Percentiles rank a stretch among this genome's conserved stretches.
These are phyloP conservation scores for Botryotinia globosa DNA, from an alignment of 2,329 filamentous ascomycete species.

Conservation along the genomic window DNA sequence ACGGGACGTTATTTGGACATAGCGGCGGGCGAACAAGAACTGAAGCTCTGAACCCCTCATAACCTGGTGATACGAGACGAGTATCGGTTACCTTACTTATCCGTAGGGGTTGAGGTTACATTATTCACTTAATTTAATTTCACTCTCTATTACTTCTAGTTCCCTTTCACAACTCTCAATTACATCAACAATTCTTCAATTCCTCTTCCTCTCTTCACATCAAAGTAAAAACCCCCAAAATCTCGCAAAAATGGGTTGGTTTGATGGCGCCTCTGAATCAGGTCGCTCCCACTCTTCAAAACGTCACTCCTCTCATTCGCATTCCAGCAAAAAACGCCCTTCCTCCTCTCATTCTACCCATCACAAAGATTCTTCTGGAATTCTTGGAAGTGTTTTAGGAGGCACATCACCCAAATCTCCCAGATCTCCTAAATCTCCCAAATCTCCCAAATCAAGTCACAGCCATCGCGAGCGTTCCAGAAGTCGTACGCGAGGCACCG, in stretches of 20 bases:
- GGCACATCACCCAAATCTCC: conserved; percentile 15
- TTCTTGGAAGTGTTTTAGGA: background rate
- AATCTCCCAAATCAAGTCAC: conserved; percentile 20
- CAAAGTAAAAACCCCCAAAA: background rate
- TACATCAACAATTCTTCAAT: background rate
- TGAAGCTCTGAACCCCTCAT: conserved; percentile 10
- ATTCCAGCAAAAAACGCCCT: conserved; percentile 28
- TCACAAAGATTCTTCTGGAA: conserved; percentile 15
- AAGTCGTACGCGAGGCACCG: conserved; percentile 39
- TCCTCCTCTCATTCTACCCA: conserved; percentile 22
- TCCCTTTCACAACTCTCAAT: background rate
- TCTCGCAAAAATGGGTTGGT: conserved; percentile 44
- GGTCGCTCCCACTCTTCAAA: conserved; percentile 32
- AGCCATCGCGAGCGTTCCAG: conserved; percentile 21
- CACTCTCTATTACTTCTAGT: background rate
- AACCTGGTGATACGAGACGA: background rate
- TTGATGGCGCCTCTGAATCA: conserved; percentile 42
- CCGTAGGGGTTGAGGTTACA: background rate
- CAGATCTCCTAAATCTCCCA: background rate
- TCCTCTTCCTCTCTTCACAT: background rate
- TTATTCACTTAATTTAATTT: background rate
- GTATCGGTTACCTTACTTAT: background rate
- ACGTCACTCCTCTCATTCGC: conserved; percentile 33
- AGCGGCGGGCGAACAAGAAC: conserved; percentile 4
- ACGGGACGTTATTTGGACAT: conserved; percentile 18